Evolutionary conservation across 257 asterid species (phyloP), one percentile per base, ranked within the genome.

Genomic region (Solanum piurae): DNA sequence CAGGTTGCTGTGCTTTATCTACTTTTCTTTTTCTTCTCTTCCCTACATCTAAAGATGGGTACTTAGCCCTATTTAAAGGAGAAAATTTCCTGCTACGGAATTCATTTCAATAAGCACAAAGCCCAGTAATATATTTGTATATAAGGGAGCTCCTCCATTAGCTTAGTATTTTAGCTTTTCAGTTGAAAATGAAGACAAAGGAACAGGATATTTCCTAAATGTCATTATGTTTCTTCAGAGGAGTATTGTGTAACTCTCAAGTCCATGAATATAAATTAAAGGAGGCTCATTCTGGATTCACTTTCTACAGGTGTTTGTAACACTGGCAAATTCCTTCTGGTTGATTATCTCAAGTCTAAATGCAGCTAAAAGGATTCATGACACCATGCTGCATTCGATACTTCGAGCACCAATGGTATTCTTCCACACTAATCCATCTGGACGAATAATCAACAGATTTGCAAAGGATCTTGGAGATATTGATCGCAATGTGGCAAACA

Each of bases 341-440:
- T 88, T 94, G 93, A 92, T 95, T 89, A 89, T 87, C 13, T 94
- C 98, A 64, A 95, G 96, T 91, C 93, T 95, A 18, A 89, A 87
- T 80, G 98, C 98, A 18, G 93, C 98, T 38, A 93, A 90, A 89
- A 89, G 93, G 83, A 93, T 95, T 88, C 98, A 95, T 73, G 96
- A 95, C 79, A 91, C 95, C 37, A 94, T 95, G 98, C 88, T 95
- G 23, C 83, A 46, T 87, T 89, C 97, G 86, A 90, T 94, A 83
- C 93, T 95, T 86, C 91, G 94, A 91, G 98, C 98, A 89, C 97
- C 98, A 75, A 95, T 95, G 98, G 93, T 92, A 25, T 95, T 95
- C 92, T 95, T 95, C 92, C 98, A 95, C 40, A 95, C 98, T 49
- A 95, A 94, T 88, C 98, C 98, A 12, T 89, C 90, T 69, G 98